Evolutionary conservation across 228 moss, liverwort and hornwort genomes (phyloP), one percentile per base, ranked within the genome.

Genomic region (Sphagnum fallax): DNA sequence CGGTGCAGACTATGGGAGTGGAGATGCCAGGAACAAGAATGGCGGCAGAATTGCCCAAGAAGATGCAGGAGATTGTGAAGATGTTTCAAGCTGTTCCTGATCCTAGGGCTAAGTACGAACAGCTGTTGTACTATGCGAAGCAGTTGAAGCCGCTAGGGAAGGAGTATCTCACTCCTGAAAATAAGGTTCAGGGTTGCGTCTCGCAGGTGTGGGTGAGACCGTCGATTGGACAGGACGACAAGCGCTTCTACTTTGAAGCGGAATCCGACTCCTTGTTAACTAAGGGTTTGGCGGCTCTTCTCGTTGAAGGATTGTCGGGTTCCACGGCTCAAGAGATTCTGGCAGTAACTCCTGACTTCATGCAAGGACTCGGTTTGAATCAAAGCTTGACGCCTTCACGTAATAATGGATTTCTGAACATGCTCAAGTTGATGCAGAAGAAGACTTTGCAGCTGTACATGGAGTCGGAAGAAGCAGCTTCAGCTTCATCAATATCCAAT

Each of bases 361-460:
- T 98, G 69, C 90, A 94, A 74, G 89, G 89, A 92, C 79, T 98
- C 4, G 94, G 98, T 6, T 73, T 98, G 64, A 94, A 94, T 62
- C 98, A 98, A 73, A 94, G 92, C 83, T 76, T 98, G 76, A 98
- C 98, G 5, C 94, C 98, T 1, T 98, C 98, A 60, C 90, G 98
- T 5, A 94, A 90, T 80, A 98, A 94, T 80, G 98, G 98, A 50
- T 98, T 98, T 63, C 81, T 98, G 50, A 98, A 94, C 73, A 98
- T 92, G 98, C 52, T 98, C 14, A 94, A 98, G 76, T 78, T 98
- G 69, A 94, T 98, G 79, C 94, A 98, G 75, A 90, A 92, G 86
- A 90, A 92, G 77, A 88, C 94, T 4, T 76, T 92, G 75, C 87
- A 87, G 69, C 68, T 88, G 62, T 87, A 76, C 71, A 83, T 83